Percentiles rank a stretch among this genome's conserved stretches.
Conservation (phyloP, 352 stramenopile genomes). For the Lagenidium giganteum region DNA sequence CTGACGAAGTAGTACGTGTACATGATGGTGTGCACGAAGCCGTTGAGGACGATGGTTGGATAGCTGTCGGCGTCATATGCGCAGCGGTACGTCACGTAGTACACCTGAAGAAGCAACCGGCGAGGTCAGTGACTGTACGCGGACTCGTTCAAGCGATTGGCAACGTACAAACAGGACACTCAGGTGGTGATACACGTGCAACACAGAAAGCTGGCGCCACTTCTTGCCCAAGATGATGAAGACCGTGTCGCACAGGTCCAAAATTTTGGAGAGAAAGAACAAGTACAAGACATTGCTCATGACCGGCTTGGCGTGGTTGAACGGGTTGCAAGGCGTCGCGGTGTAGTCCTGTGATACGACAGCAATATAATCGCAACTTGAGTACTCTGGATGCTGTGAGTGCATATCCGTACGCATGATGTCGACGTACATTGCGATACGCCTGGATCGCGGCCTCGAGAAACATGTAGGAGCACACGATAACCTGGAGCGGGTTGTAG, state of each 20-base stretch:
- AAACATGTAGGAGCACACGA: conserved; percentile 74
- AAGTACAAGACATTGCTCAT: conserved; percentile 85
- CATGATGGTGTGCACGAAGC: conserved; percentile 96
- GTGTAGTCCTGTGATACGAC: conserved; percentile 36
- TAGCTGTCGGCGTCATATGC: conserved; percentile 94
- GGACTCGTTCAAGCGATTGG: no score
- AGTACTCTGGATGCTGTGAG: no score
- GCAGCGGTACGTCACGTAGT: conserved; percentile 89
- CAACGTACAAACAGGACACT: conserved; percentile 86
- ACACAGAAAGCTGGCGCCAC: conserved; percentile 92
- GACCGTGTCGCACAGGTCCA: conserved; percentile 76
- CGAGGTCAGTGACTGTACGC: not conserved
- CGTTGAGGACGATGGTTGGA: conserved; percentile 92
- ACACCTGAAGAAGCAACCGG: conserved; percentile 43
- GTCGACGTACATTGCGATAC: not conserved
- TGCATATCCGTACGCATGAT: no score
- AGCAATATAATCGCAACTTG: not conserved
- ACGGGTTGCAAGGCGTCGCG: conserved; percentile 65
- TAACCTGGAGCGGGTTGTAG: conserved; percentile 97
- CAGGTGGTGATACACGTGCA: conserved; percentile 95
- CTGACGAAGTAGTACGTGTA: conserved; percentile 97
- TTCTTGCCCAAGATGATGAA: conserved; percentile 95
- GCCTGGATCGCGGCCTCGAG: not conserved
- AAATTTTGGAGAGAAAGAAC: conserved; percentile 90
- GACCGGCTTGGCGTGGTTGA: conserved; percentile 59